A percentile compares a stretch with the other conserved stretches of the same genome.
These are phyloP conservation scores for Canavalia ensiformis DNA, from an alignment of 306 rosid species.

Conservation along the genomic window DNA sequence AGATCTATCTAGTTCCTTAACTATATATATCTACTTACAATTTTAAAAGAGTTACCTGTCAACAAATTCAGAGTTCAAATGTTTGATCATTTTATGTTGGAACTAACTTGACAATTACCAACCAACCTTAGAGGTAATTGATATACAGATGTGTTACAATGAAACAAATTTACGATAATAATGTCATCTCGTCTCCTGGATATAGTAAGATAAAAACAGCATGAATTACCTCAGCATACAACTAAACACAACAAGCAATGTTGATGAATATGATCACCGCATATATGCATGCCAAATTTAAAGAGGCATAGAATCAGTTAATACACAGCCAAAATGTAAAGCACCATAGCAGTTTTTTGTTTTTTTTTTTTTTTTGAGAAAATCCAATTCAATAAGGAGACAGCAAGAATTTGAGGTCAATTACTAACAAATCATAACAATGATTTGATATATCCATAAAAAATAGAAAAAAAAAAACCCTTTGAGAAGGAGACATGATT, in stretches of 20 bases:
- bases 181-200: constrained; percentile 28
- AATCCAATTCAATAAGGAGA: constrained; percentile 24
- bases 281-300: constrained; percentile 11
- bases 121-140: constrained; percentile 33
- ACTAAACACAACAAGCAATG: constrained; percentile 12
- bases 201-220: constrained; percentile 38
- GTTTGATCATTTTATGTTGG: constrained; percentile 20
- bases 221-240: constrained; percentile 37
- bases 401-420: constrained; percentile 25
- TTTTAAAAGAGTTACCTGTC: constrained; percentile 25
- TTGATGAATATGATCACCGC: not conserved
- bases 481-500: not conserved
- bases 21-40: not conserved
- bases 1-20: constrained; percentile 20
- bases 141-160: constrained; percentile 14
- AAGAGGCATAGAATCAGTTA: constrained; percentile 9
- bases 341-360: constrained; percentile 16
- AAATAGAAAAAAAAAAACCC: constrained; percentile 27
- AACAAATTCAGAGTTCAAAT: constrained; percentile 37
- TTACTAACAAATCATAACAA: constrained; percentile 34
- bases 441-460: constrained; percentile 10
- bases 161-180: constrained; percentile 21
- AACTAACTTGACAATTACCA: constrained; percentile 37
- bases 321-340: constrained; percentile 30
- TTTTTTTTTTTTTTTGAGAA: not conserved